A percentile compares a stretch with the other conserved stretches of the same genome.
Evolutionary conservation across 345 rosid genomes (phyloP).

Genomic region (Alliaria petiolata): DNA sequence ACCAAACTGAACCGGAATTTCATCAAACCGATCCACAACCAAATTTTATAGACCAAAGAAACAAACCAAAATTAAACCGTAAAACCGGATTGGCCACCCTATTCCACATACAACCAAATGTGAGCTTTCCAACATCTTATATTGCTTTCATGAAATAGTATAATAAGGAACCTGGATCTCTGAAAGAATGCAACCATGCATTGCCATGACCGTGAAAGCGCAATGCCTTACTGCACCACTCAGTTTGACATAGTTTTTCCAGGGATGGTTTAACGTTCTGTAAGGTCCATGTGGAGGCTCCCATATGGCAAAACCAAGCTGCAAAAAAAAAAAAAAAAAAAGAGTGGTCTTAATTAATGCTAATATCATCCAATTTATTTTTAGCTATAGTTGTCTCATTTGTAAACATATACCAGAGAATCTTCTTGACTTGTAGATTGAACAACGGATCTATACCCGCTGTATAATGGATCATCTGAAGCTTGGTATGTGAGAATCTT

Average conservation of each 20-base stretch:
- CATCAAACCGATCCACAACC: background rate
- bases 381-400: background rate
- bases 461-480: slow-evolving; percentile 71
- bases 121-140: background rate
- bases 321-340: background rate
- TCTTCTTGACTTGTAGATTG: slow-evolving; percentile 82
- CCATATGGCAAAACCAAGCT: slow-evolving; percentile 76
- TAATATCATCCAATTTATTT: background rate
- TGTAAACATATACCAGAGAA: slow-evolving; percentile 47
- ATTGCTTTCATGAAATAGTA: background rate
- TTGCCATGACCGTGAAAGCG: slow-evolving; percentile 88
- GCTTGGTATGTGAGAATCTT: slow-evolving; percentile 82
- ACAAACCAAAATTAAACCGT: background rate
- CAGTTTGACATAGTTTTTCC: slow-evolving; percentile 67
- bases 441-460: slow-evolving; percentile 71
- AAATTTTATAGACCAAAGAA: background rate
- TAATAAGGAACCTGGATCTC: slow-evolving; percentile 65
- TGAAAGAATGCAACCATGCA: slow-evolving; percentile 84
- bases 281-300: slow-evolving; percentile 95
- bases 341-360: background rate
- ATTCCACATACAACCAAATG: background rate
- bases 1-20: background rate
- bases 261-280: slow-evolving; percentile 60
- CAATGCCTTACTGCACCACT: slow-evolving; percentile 88
- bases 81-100: background rate